Conservation (phyloP, 192 early-diverging fungal genomes). For the Thoreauomyces humboldtii region DNA sequence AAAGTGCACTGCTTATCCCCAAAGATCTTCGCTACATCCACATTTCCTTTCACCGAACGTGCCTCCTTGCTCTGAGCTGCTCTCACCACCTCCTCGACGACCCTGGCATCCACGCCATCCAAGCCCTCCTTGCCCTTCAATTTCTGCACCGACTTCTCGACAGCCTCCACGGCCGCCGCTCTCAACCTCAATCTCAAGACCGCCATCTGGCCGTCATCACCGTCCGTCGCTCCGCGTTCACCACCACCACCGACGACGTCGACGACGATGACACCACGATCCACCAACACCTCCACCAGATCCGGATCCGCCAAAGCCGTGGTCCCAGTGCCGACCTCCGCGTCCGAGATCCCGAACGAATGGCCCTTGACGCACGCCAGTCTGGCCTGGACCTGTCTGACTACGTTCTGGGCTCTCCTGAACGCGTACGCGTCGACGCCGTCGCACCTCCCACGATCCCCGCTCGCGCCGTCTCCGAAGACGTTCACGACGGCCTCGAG, state of each 20-base stretch:
- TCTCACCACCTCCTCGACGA: no score
- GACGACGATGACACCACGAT: not conserved
- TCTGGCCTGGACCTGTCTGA: constrained; percentile 62
- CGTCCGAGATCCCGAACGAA: constrained; percentile 63
- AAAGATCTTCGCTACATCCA: no score
- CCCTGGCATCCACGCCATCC: no score
- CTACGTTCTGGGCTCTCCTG: constrained; percentile 75
- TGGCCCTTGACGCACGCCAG: constrained; percentile 52
- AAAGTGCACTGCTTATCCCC: no score
- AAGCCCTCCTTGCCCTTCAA: no score
- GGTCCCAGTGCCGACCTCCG: no score
- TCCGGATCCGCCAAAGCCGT: constrained; percentile 78
- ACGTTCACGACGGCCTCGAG: constrained; percentile 59
- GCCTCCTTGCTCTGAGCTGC: no score
- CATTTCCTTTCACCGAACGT: no score
- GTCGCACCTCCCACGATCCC: constrained; percentile 62
- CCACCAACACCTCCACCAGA: constrained; percentile 62
- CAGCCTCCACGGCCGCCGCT: not conserved
- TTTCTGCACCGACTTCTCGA: no score
- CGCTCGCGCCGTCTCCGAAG: constrained; percentile 47
- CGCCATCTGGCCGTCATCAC: no score
- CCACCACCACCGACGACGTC: not conserved
- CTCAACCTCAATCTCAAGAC: not conserved
- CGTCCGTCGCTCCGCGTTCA: no score
- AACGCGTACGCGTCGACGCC: constrained; percentile 68